Conservation (phyloP, 2,329 filamentous ascomycete species). For the Colletotrichum sp. region DNA sequence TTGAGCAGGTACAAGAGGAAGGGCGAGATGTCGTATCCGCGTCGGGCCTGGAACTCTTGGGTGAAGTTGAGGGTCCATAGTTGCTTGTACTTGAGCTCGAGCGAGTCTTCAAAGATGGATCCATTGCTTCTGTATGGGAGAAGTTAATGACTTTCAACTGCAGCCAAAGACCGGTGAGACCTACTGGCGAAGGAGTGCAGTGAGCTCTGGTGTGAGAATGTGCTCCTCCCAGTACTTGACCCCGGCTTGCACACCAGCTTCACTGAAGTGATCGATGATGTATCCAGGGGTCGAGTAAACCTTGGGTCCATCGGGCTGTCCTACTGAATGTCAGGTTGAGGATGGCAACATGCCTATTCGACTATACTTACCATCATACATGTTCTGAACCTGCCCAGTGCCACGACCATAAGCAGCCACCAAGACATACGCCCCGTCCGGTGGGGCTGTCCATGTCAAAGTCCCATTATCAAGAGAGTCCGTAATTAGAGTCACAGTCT, state of each 20-base stretch:
- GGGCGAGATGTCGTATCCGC: neutral
- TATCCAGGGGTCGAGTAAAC: neutral
- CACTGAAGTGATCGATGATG: neutral
- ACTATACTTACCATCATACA: neutral
- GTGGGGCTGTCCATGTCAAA: neutral
- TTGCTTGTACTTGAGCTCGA: neutral
- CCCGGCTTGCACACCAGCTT: neutral
- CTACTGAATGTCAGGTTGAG: neutral
- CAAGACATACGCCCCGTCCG: neutral
- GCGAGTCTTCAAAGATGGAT: neutral
- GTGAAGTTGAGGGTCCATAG: neutral
- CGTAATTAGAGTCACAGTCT: neutral
- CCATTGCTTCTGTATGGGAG: neutral
- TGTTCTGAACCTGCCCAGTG: neutral
- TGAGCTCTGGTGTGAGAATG: neutral
- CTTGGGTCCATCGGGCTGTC: neutral
- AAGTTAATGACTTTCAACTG: rapidly evolving
- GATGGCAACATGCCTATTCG: rapidly evolving
- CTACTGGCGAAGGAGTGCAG: neutral
- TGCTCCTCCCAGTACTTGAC: neutral
- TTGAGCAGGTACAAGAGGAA: neutral
- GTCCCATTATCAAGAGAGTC: neutral
- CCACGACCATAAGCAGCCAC: neutral
- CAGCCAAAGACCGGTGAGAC: neutral
- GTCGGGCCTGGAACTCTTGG: neutral